These are phyloP conservation scores for Calonectria hawksworthii DNA, from an alignment of 2,329 filamentous ascomycete genomes.

Conservation along the genomic window DNA sequence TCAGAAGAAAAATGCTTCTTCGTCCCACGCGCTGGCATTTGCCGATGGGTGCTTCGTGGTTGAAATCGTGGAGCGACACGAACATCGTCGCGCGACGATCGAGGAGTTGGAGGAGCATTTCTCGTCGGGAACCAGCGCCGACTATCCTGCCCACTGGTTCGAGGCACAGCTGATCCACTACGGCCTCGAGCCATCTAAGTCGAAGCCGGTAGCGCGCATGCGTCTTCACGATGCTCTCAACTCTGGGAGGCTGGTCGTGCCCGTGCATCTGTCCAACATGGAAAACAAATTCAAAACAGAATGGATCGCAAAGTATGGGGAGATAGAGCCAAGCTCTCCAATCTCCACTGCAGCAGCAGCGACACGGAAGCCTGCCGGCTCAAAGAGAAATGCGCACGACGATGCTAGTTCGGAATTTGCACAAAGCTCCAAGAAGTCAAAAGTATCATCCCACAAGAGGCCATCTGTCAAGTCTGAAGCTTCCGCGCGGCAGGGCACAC, in stretches of 20 bases:
- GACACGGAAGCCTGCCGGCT: too few relatives aligned
- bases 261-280: not conserved
- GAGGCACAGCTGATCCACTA: conserved; percentile 1
- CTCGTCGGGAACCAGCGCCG: not conserved
- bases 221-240: not conserved
- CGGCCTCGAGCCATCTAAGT: not conserved
- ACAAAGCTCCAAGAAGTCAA: too few relatives aligned
- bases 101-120: not conserved
- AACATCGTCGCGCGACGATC: not conserved
- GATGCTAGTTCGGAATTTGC: too few relatives aligned
- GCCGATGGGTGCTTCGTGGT: not conserved
- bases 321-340: too few relatives aligned
- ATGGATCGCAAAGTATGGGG: not conserved
- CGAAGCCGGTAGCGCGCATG: not conserved
- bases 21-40: not conserved
- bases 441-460: too few relatives aligned
- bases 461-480: too few relatives aligned
- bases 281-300: not conserved
- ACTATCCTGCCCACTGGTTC: not conserved
- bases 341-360: too few relatives aligned
- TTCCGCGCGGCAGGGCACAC: too few relatives aligned
- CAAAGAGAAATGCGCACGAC: too few relatives aligned
- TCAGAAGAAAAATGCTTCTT: not conserved
- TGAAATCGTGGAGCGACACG: not conserved
- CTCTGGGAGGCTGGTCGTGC: not conserved